phyloP scores from a whole-genome alignment of 2,329 filamentous ascomycete genomes.

The Exophiala lecanii-corni region DNA sequence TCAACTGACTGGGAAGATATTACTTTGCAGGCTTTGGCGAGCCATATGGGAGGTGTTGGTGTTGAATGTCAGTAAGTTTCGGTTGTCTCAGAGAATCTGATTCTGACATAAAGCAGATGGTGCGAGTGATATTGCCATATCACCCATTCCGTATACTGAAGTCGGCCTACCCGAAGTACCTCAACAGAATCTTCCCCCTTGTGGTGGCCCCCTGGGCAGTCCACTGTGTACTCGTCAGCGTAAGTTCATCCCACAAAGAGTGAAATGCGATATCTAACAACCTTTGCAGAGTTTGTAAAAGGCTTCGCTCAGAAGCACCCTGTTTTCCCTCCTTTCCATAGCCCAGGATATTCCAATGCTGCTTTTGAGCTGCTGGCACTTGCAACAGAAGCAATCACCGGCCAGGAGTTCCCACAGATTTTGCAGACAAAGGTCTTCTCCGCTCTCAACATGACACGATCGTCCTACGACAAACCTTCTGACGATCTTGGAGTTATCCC shows the following conservation, averaged over 20 bases:
- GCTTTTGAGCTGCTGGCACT: slow-evolving; percentile 44
- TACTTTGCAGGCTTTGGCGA: slow-evolving; percentile 43
- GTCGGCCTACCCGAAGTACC: slow-evolving; percentile 12
- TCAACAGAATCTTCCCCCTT: not conserved
- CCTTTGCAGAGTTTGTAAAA: slow-evolving; percentile 29
- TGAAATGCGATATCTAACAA: slow-evolving; percentile 7
- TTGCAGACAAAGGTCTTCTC: slow-evolving; percentile 39
- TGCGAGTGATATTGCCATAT: slow-evolving; percentile 4
- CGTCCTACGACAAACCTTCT: slow-evolving; percentile 33
- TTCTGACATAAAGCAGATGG: not conserved
- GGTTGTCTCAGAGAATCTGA: slow-evolving; percentile 5
- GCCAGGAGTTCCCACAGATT: slow-evolving; percentile 37
- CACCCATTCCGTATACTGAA: slow-evolving; percentile 17
- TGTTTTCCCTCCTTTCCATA: slow-evolving; percentile 40
- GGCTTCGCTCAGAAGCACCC: slow-evolving; percentile 33
- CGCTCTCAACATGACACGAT: slow-evolving; percentile 40
- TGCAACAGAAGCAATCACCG: slow-evolving; percentile 43
- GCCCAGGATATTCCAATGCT: slow-evolving; percentile 48
- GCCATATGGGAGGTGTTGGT: slow-evolving; percentile 43
- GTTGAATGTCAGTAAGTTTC: slow-evolving; percentile 29
- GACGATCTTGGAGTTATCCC: slow-evolving; percentile 11
- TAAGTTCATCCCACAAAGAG: not conserved
- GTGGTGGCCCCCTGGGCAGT: not conserved
- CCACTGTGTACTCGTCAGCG: not conserved
- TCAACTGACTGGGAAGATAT: slow-evolving; percentile 41